A percentile compares a stretch with the other conserved stretches of the same genome.
phyloP scores from a whole-genome alignment of 768 basidiomycete species.

The Russula lepida region DNA sequence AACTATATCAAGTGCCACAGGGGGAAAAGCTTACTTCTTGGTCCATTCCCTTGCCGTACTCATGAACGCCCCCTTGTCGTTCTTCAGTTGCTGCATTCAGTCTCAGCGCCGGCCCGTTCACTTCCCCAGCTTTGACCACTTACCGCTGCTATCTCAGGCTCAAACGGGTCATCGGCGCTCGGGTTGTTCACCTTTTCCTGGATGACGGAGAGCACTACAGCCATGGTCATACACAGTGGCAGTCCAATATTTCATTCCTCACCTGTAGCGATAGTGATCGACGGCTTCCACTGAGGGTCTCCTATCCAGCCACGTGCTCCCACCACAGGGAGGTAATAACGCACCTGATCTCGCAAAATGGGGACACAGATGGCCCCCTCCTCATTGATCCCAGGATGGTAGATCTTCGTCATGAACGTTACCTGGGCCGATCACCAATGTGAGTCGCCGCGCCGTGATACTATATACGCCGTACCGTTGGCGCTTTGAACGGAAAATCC shows the following conservation, averaged over 20 bases:
- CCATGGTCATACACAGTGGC: neutral
- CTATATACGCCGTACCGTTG: constrained; percentile 40
- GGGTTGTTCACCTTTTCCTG: constrained; percentile 86
- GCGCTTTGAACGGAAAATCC: constrained; percentile 86
- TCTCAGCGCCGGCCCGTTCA: neutral
- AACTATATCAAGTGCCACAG: neutral
- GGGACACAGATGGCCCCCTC: constrained; percentile 82
- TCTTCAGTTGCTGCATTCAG: constrained; percentile 54
- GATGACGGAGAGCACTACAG: constrained; percentile 60
- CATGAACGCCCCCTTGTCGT: constrained; percentile 65
- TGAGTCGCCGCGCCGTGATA: neutral
- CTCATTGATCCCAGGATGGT: constrained; percentile 87
- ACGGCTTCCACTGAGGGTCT: constrained; percentile 69
- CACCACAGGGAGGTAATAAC: constrained; percentile 19
- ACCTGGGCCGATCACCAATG: constrained; percentile 40
- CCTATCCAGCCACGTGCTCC: constrained; percentile 3
- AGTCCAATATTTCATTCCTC: constrained; percentile 17
- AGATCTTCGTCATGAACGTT: constrained; percentile 77
- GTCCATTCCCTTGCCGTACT: constrained; percentile 76
- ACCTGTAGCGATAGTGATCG: constrained; percentile 66
- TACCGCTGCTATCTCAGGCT: constrained; percentile 80
- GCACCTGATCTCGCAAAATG: constrained; percentile 73
- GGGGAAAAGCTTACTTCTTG: constrained; percentile 53
- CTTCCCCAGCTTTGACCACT: constrained; percentile 22
- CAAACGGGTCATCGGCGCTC: constrained; percentile 81